Conservation (phyloP, 352 stramenopile genomes). For the Achlya hypogyna region DNA sequence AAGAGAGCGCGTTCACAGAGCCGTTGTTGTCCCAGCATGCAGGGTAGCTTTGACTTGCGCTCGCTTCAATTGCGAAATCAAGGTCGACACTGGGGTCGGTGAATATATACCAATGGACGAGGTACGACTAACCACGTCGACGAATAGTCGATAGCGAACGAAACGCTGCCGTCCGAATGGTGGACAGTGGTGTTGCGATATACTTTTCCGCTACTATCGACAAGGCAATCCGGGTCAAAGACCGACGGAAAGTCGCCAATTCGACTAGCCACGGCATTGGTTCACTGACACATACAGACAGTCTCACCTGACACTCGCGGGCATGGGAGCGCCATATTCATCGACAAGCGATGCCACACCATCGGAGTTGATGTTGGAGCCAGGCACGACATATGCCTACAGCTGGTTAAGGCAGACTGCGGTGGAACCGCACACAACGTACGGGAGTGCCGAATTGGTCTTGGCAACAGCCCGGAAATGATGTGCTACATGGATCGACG, state of each 20-base stretch:
- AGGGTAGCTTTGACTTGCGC: slow-evolving; percentile 25
- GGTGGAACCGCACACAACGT: slow-evolving; percentile 5
- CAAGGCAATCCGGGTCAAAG: slow-evolving; percentile 66
- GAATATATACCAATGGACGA: too few species aligned
- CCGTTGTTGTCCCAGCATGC: slow-evolving; percentile 80
- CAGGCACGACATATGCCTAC: slow-evolving; percentile 33
- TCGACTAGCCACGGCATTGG: slow-evolving; percentile 22
- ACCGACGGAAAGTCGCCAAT: slow-evolving; percentile 54
- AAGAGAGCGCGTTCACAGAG: slow-evolving; percentile 48
- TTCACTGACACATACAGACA: neutral
- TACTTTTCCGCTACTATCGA: slow-evolving; percentile 29
- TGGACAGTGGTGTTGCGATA: slow-evolving; percentile 1
- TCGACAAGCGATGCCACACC: slow-evolving; percentile 46
- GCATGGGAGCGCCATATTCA: slow-evolving; percentile 44
- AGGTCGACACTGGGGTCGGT: neutral
- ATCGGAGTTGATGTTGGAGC: slow-evolving; percentile 26
- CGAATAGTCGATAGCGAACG: slow-evolving; percentile 9
- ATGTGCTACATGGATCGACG: slow-evolving; percentile 64
- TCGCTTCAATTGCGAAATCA: neutral
- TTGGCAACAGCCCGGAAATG: slow-evolving; percentile 50
- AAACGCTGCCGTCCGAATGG: neutral
- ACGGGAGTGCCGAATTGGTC: slow-evolving; percentile 75
- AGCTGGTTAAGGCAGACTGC: neutral
- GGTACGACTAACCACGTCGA: slow-evolving; percentile 15
- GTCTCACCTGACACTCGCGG: slow-evolving; percentile 35